phyloP scores from a whole-genome alignment of 2,329 filamentous ascomycete genomes.

The Blastomyces emzantsi region DNA sequence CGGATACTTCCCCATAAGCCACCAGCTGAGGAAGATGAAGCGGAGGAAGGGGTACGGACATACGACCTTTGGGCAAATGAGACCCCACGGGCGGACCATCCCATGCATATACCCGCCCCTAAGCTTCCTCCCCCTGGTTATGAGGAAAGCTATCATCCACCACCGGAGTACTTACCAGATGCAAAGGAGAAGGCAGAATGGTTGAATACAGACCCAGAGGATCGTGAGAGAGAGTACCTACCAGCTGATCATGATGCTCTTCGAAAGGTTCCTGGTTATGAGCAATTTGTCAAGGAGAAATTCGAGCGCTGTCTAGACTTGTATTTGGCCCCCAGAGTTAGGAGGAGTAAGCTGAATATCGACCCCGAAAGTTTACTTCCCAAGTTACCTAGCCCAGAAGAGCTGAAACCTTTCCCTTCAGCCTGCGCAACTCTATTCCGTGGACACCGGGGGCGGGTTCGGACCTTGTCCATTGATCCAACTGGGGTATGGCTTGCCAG shows the following conservation, averaged over 20 bases:
- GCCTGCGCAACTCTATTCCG: constrained; percentile 77
- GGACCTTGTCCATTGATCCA: constrained; percentile 76
- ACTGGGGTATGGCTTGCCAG: constrained; percentile 78
- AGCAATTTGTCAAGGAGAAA: constrained; percentile 82
- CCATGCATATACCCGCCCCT: constrained; percentile 91
- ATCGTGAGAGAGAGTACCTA: constrained; percentile 80
- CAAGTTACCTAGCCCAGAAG: constrained; percentile 85
- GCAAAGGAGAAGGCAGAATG: constrained; percentile 74
- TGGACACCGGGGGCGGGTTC: constrained; percentile 81
- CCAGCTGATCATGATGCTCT: constrained; percentile 74
- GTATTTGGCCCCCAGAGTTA: constrained; percentile 84
- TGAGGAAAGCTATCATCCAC: constrained; percentile 93
- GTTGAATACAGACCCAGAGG: constrained; percentile 74
- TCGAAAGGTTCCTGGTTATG: constrained; percentile 86
- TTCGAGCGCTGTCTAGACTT: constrained; percentile 94
- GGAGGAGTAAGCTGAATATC: constrained; percentile 92
- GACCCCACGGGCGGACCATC: constrained; percentile 66
- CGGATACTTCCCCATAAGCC: constrained; percentile 85
- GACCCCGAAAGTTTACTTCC: constrained; percentile 87
- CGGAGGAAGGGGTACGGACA: constrained; percentile 60
- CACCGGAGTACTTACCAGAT: constrained; percentile 84
- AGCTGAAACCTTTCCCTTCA: constrained; percentile 90
- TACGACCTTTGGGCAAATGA: constrained; percentile 97
- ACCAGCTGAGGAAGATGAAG: constrained; percentile 61
- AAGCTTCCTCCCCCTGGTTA: constrained; percentile 90